Conservation (phyloP, 176 grass and related monocot genomes). For the Saccharum spontaneum region DNA sequence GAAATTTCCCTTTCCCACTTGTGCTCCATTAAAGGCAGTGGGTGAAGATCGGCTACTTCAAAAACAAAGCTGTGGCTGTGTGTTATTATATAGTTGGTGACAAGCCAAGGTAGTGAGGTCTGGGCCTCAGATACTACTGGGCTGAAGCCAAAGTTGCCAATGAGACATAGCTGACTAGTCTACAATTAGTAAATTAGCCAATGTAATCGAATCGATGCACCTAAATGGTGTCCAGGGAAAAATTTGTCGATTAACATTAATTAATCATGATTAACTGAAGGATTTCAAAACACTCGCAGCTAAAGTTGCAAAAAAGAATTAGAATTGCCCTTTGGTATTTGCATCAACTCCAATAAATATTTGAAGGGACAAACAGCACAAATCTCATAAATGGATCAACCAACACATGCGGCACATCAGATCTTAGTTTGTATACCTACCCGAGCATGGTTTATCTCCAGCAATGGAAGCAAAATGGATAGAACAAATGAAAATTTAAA, state of each 20-base stretch:
- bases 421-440: conserved; percentile 19
- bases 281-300: not conserved
- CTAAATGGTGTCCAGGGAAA: not conserved
- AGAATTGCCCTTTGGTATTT: not conserved
- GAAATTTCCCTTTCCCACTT: not conserved
- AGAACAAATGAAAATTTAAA: not conserved
- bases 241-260: not conserved
- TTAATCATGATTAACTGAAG: not conserved
- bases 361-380: conserved; percentile 3
- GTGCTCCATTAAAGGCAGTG: not conserved
- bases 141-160: not conserved
- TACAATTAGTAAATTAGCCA: not conserved
- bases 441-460: not conserved
- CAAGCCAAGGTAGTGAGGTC: not conserved
- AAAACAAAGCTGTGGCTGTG: not conserved
- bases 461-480: conserved; percentile 1
- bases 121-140: not conserved
- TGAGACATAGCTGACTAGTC: not conserved
- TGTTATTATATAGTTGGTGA: not conserved
- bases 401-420: not conserved
- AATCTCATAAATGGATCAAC: conserved; percentile 34
- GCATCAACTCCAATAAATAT: not conserved
- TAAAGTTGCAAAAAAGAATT: conserved; percentile 11
- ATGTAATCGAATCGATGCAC: not conserved
- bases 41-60: not conserved